Base-by-base conservation (phyloP, 371 early-diverging fungal genomes). In the Vairimorpha necatrix region DNA sequence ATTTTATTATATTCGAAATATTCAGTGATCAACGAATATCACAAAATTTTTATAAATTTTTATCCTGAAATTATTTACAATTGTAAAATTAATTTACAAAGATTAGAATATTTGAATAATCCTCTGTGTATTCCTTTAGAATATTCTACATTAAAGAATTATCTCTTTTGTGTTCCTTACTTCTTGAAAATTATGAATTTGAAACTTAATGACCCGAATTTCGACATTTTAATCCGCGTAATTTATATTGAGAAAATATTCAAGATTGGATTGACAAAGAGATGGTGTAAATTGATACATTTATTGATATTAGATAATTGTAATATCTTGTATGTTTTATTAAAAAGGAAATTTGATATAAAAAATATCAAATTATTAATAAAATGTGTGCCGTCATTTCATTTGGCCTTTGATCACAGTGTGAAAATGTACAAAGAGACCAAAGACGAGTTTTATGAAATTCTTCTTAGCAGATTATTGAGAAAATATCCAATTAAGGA, bases 171-270 rank as follows among this genome's bases (percentile, higher is more conserved):
- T 22, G 33, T 38, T 22, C n/a, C 58, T 14, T 50, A 72, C 28
- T 72, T 38, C 54, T 26, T 65, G 14, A 72, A 54, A 38, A 13
- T 50, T 46, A 42, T 34, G 20, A 53, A 48, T 30, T 18, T 4
- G 33, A 26, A 53, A 20, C 33, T 72, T 3, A 32, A 42, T 28
- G 39, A 32, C n/a, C 26, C 33, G 24, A 24, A 20, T 50, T 54
- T 72, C 36, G 73, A 72, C 60, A 42, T 72, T 2, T 33, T 72
- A 63, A n/a, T 47, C 0, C 58, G 58, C 24, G 18, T 65, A 30
- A 72, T 72, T 34, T 63, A 72, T 36, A 53, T 72, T 34, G 73
- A 72, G 53, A 62, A 33, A 36, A 62, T 72, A 16, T 58, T 72
- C 4, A 61, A 38, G 6, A 60, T 9, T 20, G 33, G 50, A 14